Percentiles rank a stretch among this genome's conserved stretches.
Conservation (phyloP, 2,329 filamentous ascomycete species). For the Magnaporthiopsis incrustans region DNA sequence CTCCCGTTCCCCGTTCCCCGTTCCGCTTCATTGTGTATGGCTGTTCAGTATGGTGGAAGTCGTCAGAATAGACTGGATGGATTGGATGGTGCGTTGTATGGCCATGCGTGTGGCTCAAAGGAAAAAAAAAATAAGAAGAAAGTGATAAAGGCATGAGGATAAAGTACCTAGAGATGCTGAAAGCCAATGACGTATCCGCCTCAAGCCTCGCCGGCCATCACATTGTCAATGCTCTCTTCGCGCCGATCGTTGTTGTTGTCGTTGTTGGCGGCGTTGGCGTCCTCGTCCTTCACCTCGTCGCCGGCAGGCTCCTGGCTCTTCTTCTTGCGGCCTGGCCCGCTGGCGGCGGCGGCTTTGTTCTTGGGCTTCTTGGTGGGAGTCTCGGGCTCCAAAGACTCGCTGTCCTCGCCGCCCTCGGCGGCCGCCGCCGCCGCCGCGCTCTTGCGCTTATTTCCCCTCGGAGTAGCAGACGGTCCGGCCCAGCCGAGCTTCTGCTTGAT, state of each 20-base stretch:
- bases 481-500: slow-evolving; percentile 18
- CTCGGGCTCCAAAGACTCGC: background rate
- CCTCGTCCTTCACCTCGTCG: slow-evolving; percentile 6
- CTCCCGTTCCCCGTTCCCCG: no score
- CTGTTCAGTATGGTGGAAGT: no score
- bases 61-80: no score
- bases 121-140: no score
- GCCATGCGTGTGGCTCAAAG: no score
- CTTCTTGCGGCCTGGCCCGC: background rate
- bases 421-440: background rate
- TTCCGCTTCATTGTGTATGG: no score
- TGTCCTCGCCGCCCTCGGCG: slow-evolving; percentile 9
- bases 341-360: background rate
- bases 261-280: background rate
- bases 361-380: slow-evolving; percentile 9
- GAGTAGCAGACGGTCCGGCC: slow-evolving; percentile 6
- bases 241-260: background rate
- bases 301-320: background rate
- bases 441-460: slow-evolving; percentile 9
- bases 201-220: slow-evolving; percentile 1
- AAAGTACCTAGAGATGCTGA: background rate
- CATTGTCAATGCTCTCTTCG: background rate
- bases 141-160: no score
- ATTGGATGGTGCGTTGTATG: no score
- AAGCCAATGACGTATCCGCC: background rate